Evolutionary conservation across 371 early-diverging fungal species (phyloP), one percentile per base, ranked within the genome.

Genomic region (Mucor sp.): DNA sequence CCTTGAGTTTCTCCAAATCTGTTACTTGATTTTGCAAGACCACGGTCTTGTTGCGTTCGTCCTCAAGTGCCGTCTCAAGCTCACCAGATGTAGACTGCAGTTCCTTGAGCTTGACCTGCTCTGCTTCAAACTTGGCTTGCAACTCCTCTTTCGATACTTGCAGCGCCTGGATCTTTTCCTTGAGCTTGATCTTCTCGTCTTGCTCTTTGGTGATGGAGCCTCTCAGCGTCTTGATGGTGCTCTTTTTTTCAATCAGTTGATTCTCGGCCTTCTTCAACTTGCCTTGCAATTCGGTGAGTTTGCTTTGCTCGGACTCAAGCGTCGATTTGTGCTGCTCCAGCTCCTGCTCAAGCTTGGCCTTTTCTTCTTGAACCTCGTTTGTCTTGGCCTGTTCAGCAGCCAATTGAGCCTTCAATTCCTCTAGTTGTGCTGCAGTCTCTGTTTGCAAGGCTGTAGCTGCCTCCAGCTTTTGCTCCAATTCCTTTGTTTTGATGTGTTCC

Each of bases 151-250:
- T 32, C 27, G 35, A 6, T 12, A 55, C 25, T 30, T 63, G n/a
- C 43, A 68, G 33, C 17, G 15, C 30, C 6, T 64, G 60, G 0
- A 64, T 58, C 14, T 65, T 56, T 23, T 50, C 55, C 37, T 61
- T 60, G 6, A 69, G 21, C 7, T 39, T 48, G 14, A 23, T 21
- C 21, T 56, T 30, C 14, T 37, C 56, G 5, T 33, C 14, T 35
- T 47, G 59, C 37, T 69, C 61, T n/a, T 55, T 28, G 19, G 56
- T 35, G 2, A 63, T 3, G 15, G n/a, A 21, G 3, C 39, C 21
- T 21, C 41, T 25, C 9, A 60, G 17, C 2, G 55, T 55, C 6
- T 28, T 28, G 55, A 55, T 55, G 25, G 55, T 55, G 55, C 28
- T 28, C 28, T 55, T 55, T 28, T 55, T 55, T 28, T 28, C 55